Evolutionary conservation across 306 rosid species (phyloP).

Genomic region (Cucumis melo): DNA sequence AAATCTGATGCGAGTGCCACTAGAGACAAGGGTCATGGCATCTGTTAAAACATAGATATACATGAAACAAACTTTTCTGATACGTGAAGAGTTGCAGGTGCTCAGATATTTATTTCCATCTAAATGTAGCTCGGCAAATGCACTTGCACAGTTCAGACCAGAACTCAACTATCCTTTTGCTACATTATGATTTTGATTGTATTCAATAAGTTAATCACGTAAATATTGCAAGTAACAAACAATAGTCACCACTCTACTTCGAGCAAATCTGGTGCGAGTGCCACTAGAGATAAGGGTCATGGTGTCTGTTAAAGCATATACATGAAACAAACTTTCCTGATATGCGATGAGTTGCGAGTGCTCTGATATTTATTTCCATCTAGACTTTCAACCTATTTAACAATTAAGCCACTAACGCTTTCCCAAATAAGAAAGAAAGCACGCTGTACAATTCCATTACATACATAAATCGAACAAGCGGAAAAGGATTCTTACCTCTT

Average conservation of each 20-base stretch:
- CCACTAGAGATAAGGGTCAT: neutral
- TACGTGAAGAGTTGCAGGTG: neutral
- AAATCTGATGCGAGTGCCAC: neutral
- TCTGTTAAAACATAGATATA: neutral
- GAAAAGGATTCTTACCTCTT: conserved; percentile 42
- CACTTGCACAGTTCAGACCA: neutral
- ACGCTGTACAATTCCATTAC: neutral
- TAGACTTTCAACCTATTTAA: neutral
- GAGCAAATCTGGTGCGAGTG: neutral
- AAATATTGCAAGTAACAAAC: neutral
- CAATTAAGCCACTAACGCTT: neutral
- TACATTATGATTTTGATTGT: neutral
- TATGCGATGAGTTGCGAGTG: neutral
- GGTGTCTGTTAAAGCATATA: neutral
- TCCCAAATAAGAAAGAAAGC: neutral
- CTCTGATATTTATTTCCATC: neutral
- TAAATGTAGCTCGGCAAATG: neutral
- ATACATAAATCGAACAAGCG: neutral
- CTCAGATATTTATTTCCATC: neutral
- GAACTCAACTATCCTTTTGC: neutral
- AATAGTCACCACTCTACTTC: neutral
- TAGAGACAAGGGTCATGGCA: neutral
- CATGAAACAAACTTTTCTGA: neutral
- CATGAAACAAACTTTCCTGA: neutral
- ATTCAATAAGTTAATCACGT: neutral